phyloP scores from a whole-genome alignment of 1,139 yeast genomes.

The Blastobotrys indianensis region DNA sequence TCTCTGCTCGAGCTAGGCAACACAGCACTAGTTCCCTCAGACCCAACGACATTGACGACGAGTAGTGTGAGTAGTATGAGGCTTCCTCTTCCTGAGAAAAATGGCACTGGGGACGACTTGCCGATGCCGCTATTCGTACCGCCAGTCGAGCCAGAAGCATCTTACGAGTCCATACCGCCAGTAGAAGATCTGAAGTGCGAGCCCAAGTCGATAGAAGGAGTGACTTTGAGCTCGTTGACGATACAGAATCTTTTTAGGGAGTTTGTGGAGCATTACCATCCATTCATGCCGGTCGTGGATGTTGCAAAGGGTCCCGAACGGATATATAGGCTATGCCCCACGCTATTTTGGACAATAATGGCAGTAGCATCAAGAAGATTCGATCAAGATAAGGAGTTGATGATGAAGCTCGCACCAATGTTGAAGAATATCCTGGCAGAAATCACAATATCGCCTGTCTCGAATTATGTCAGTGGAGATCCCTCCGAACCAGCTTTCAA shows the following conservation, averaged over 20 bases:
- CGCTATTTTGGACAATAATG: conserved; percentile 91
- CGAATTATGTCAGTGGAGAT: conserved; percentile 62
- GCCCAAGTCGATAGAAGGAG: conserved; percentile 63
- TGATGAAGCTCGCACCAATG: conserved; percentile 54
- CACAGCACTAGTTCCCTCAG: conserved; percentile 1
- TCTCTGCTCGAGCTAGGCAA: conserved; percentile 19
- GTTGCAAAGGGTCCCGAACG: conserved; percentile 74
- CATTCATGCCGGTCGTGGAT: conserved; percentile 82
- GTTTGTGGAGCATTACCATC: conserved; percentile 70
- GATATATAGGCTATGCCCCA: conserved; percentile 72
- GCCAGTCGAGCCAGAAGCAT: conserved; percentile 5
- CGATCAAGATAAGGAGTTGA: conserved; percentile 39
- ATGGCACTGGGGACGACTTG: conserved; percentile 8
- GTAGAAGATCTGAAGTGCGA: conserved; percentile 39
- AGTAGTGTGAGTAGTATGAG: neutral
- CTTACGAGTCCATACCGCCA: conserved; percentile 6
- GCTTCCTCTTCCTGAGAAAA: neutral
- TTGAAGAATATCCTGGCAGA: conserved; percentile 78
- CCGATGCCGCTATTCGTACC: conserved; percentile 21
- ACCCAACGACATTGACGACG: conserved; percentile 10
- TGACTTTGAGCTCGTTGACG: conserved; percentile 53
- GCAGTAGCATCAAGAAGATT: conserved; percentile 68
- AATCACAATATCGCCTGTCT: conserved; percentile 83
- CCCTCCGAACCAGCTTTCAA: conserved; percentile 71
- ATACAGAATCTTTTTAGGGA: conserved; percentile 64